Evolutionary conservation across 2,329 filamentous ascomycete species (phyloP).

Genomic region (Aspergillus transmontanensis): DNA sequence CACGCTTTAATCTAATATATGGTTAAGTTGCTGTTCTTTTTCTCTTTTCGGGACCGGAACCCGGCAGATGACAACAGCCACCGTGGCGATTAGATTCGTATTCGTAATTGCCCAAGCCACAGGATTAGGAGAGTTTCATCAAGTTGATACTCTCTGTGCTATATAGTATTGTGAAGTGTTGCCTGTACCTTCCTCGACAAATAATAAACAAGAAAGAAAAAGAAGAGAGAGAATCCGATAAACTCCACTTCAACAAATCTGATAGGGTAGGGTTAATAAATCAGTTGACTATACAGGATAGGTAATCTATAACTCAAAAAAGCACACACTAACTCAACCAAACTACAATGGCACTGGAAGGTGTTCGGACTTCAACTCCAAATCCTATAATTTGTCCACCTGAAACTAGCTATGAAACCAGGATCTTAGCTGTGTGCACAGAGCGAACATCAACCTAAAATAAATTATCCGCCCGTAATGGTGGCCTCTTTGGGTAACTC

Average conservation of each 20-base stretch:
- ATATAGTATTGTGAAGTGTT: not conserved
- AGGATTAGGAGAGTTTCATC: not conserved
- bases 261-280: not conserved
- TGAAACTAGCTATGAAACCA: constrained; percentile 2
- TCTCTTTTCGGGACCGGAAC: constrained; percentile 3
- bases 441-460: not conserved
- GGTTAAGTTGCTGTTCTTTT: not conserved
- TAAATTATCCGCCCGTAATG: not conserved
- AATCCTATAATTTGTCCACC: constrained; percentile 1
- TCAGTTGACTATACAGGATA: not conserved
- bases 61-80: constrained; percentile 14
- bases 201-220: not conserved
- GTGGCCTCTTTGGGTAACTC: constrained; percentile 1
- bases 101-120: constrained; percentile 8
- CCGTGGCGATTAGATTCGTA: constrained; percentile 13
- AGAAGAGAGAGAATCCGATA: not conserved
- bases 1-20: constrained; percentile 1
- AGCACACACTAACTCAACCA: not conserved
- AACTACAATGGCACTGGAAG: not conserved
- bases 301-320: not conserved
- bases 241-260: not conserved
- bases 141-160: not conserved
- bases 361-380: constrained; percentile 6
- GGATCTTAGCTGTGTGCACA: not conserved
- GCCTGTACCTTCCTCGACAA: not conserved